Evolutionary conservation across 1,284 basidiomycete genomes (phyloP).

Genomic region (Ceratobasidium sp.): DNA sequence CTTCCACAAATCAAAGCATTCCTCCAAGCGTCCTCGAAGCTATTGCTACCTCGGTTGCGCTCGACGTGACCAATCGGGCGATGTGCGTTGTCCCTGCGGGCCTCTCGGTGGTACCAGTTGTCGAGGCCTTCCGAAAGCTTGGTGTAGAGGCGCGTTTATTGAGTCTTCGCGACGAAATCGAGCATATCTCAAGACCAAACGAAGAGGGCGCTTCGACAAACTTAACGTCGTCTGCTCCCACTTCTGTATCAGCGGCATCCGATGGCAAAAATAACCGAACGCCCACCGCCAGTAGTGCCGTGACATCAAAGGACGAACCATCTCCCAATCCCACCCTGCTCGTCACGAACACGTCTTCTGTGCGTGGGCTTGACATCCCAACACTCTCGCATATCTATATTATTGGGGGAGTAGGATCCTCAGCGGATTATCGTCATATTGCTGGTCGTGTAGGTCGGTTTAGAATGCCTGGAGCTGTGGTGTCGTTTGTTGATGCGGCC

Average conservation of each 20-base stretch:
- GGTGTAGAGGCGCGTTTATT: conserved; percentile 71
- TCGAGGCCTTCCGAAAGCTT: conserved; percentile 71
- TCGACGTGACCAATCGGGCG: conserved; percentile 75
- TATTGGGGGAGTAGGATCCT: conserved; percentile 69
- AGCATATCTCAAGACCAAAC: conserved; percentile 33
- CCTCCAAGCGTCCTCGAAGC: conserved; percentile 66
- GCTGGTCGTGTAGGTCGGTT: conserved; percentile 82
- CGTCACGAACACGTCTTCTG: conserved; percentile 74
- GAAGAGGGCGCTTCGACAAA: neutral
- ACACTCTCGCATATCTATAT: conserved; percentile 79
- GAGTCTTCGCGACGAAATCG: conserved; percentile 60
- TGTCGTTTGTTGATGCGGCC: conserved; percentile 54
- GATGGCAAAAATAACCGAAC: neutral
- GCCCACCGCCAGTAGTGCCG: neutral
- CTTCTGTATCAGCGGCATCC: neutral
- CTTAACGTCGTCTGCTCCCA: neutral
- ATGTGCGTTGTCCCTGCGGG: conserved; percentile 74
- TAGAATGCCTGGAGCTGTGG: conserved; percentile 71
- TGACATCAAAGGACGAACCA: neutral
- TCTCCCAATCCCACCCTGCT: conserved; percentile 67
- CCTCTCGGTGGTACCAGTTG: conserved; percentile 68
- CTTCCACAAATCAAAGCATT: neutral
- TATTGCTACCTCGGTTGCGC: conserved; percentile 74
- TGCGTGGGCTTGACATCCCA: conserved; percentile 78
- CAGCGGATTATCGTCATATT: conserved; percentile 71